These are phyloP conservation scores for Fusarium temperatum DNA, from an alignment of 2,329 filamentous ascomycete species.

Conservation along the genomic window DNA sequence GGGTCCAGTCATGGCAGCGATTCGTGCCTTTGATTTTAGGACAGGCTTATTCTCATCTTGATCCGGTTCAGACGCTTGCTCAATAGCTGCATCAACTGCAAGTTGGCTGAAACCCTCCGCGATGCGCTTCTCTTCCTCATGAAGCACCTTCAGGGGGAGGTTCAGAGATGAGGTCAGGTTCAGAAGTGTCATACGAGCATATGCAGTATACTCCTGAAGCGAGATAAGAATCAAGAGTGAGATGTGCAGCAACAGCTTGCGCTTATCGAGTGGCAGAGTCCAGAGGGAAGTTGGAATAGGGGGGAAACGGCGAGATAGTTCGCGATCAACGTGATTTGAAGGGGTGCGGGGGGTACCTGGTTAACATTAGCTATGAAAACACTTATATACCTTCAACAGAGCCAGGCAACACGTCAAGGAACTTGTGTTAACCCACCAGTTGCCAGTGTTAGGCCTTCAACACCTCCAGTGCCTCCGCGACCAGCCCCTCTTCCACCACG, in stretches of 20 bases:
- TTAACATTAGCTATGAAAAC: constrained; percentile 5
- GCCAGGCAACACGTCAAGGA: background rate
- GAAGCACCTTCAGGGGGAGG: constrained; percentile 70
- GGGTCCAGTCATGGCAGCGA: constrained; percentile 48
- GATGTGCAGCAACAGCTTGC: constrained; percentile 75
- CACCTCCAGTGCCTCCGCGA: constrained; percentile 38
- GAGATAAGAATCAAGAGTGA: constrained; percentile 78
- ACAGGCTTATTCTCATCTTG: constrained; percentile 68
- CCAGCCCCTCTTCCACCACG: constrained; percentile 47
- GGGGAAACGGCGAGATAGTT: constrained; percentile 61
- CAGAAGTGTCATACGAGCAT: constrained; percentile 76
- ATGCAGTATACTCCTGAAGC: constrained; percentile 78
- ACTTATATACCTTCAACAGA: background rate
- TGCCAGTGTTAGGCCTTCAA: constrained; percentile 43
- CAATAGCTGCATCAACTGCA: constrained; percentile 60
- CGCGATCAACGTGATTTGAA: constrained; percentile 56
- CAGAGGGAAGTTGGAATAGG: constrained; percentile 69
- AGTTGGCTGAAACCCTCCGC: constrained; percentile 78
- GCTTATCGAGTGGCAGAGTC: constrained; percentile 66
- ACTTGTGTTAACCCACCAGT: constrained; percentile 46
- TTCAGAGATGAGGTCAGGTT: constrained; percentile 75
- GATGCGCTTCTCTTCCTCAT: constrained; percentile 78
- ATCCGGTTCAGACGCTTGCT: constrained; percentile 46
- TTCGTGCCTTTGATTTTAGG: constrained; percentile 77
- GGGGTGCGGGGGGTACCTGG: constrained; percentile 52